These are phyloP conservation scores for Trichoderma koningiopsis DNA, from an alignment of 2,329 filamentous ascomycete species.

Conservation along the genomic window DNA sequence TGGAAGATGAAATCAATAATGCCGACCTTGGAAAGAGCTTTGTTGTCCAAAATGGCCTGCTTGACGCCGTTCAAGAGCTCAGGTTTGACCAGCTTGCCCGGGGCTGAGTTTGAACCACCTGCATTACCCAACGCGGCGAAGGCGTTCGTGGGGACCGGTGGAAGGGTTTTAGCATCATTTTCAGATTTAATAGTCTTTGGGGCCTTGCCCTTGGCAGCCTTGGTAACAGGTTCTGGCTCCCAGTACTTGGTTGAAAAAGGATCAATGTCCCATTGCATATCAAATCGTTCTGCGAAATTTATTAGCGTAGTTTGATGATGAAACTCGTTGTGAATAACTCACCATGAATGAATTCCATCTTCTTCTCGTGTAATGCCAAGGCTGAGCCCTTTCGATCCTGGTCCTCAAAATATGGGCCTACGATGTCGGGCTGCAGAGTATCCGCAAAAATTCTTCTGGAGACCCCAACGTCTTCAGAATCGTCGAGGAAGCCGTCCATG, in stretches of 20 bases:
- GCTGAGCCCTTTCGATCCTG: constrained; percentile 48
- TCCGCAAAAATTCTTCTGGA: constrained; percentile 62
- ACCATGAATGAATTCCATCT: constrained; percentile 76
- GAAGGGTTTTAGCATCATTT: constrained; percentile 37
- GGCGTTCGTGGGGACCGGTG: constrained; percentile 40
- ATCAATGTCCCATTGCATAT: constrained; percentile 65
- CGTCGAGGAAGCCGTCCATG: constrained; percentile 87
- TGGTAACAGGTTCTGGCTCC: constrained; percentile 48
- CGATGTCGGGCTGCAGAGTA: constrained; percentile 74
- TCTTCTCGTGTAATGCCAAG: constrained; percentile 60
- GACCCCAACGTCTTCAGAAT: constrained; percentile 70
- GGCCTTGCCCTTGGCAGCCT: constrained; percentile 24
- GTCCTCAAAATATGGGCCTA: constrained; percentile 83
- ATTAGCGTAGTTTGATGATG: constrained; percentile 15
- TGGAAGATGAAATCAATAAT: constrained; percentile 46
- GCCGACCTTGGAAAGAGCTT: constrained; percentile 44
- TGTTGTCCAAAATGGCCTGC: constrained; percentile 45
- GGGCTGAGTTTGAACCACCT: constrained; percentile 26
- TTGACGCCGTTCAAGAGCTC: constrained; percentile 48
- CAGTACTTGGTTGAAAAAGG: constrained; percentile 86
- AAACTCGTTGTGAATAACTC: constrained; percentile 36
- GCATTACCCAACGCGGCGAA: constrained; percentile 40
- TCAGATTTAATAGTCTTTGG: constrained; percentile 26
- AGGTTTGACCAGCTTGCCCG: constrained; percentile 41
- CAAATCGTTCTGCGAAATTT: constrained; percentile 46